Evolutionary conservation across 345 rosid genomes (phyloP).

Genomic region (Lepidium aucheri): DNA sequence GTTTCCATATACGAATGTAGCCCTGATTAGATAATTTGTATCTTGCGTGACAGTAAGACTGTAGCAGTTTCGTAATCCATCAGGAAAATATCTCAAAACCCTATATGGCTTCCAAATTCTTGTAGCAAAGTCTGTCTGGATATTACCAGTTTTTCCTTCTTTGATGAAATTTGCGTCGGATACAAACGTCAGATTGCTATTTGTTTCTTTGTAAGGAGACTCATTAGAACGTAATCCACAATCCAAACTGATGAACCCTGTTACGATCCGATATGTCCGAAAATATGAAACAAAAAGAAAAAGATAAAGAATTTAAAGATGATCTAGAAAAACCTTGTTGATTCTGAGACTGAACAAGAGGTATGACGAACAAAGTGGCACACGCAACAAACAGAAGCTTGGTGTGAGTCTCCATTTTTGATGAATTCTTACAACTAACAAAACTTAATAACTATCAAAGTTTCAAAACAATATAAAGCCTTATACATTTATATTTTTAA

Average conservation of each 20-base stretch:
- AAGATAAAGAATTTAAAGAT: not conserved
- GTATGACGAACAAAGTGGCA: not conserved
- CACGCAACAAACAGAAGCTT: not conserved
- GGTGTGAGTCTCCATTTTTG: not conserved
- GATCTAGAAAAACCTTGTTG: conserved; percentile 10
- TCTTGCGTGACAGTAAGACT: conserved; percentile 12
- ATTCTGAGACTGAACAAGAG: conserved; percentile 11
- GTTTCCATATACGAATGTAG: conserved; percentile 30
- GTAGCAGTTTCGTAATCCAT: conserved; percentile 34
- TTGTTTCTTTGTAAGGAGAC: conserved; percentile 1
- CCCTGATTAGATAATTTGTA: conserved; percentile 23
- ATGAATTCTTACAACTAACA: not conserved
- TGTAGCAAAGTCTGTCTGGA: not conserved
- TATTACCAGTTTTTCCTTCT: conserved; percentile 5
- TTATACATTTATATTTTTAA: not conserved
- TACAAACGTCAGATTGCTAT: conserved; percentile 1
- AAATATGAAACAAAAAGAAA: too few relatives aligned
- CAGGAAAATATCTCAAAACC: conserved; percentile 19
- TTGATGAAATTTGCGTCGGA: conserved; percentile 23
- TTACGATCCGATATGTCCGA: not conserved
- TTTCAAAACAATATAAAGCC: not conserved
- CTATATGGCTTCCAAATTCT: not conserved
- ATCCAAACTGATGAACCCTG: conserved; percentile 39
- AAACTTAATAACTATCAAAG: too few relatives aligned
- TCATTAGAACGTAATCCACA: conserved; percentile 27